Base-by-base conservation (phyloP, 129 eudicot species). In the Silybum marianum region DNA sequence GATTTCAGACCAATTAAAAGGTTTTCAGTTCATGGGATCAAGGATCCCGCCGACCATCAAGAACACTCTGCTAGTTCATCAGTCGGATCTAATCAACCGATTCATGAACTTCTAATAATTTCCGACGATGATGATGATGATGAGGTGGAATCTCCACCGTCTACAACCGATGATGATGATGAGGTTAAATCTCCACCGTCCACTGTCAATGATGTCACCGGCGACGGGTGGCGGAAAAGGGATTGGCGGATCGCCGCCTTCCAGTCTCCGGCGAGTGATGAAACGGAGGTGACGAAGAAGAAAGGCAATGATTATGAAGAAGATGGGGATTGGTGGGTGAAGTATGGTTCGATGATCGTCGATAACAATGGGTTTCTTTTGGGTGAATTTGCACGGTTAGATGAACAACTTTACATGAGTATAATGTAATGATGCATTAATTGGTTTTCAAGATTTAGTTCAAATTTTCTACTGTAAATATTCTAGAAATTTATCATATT, bases 361-460 rank as follows among this genome's bases (percentile, higher is more conserved):
- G 81, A 77, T 6, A 22, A 21, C 66, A 65, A 77, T 26, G 81
- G 73, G 40, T 77, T 65, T 75, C 71, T 77, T 68, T 22, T 77
- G 63, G 81, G 73, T 38, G 60, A 77, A 77, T 77, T 28, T 22
- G 65, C 73, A 18, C 28, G 54, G 22, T 46, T 77, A 22, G 81
- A 77, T 65, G 81, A 77, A 62, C 73, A 77, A 21, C 81, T 77
- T 28, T 62, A 32, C 14, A 77, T 77, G n/a, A n/a, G n/a, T n/a
- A n/a, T 7, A 71, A 32, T 11, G n/a, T 71, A n/a, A 11, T 13
- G 46, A 6, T 58, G 6, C 1, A 58, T 58, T 58, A 58, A 18
- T 58, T 6, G 0, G 23, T 6, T 58, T 58, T 6, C 21, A 14
- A 51, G 63, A 16, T 51, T 51, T 51, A 44, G 2, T 12, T 51